phyloP scores from a whole-genome alignment of 2,329 filamentous ascomycete genomes.

The Hortaea werneckii region DNA sequence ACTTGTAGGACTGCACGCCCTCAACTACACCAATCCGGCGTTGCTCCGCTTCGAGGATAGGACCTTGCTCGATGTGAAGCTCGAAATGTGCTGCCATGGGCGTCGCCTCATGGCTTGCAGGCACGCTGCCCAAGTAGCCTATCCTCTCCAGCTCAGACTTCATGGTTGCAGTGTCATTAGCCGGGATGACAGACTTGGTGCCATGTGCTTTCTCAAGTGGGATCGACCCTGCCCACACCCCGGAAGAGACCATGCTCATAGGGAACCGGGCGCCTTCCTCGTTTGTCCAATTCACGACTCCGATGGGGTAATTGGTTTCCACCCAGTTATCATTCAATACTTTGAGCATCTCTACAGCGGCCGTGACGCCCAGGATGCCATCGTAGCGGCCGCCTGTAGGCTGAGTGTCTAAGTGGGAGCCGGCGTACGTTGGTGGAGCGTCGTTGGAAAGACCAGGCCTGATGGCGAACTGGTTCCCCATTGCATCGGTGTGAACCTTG shows the following conservation, averaged over 20 bases:
- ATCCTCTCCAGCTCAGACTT: constrained; percentile 61
- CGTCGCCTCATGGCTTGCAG: constrained; percentile 47
- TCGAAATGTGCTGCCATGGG: constrained; percentile 73
- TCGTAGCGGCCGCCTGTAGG: constrained; percentile 60
- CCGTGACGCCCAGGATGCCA: constrained; percentile 64
- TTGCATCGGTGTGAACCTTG: constrained; percentile 56
- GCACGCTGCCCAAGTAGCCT: constrained; percentile 53
- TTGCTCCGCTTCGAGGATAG: constrained; percentile 55
- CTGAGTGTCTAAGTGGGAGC: constrained; percentile 45
- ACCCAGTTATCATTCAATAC: constrained; percentile 57
- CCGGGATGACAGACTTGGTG: constrained; percentile 48
- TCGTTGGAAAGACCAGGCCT: constrained; percentile 51
- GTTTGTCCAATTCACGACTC: constrained; percentile 71
- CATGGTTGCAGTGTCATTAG: constrained; percentile 51
- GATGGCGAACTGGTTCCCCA: constrained; percentile 70
- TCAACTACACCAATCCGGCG: constrained; percentile 60
- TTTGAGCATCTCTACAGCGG: constrained; percentile 63
- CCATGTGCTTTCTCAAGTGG: constrained; percentile 51
- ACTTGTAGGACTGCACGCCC: constrained; percentile 65
- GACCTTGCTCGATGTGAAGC: constrained; percentile 77
- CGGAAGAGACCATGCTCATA: constrained; percentile 62
- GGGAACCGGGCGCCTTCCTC: constrained; percentile 77
- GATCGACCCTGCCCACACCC: constrained; percentile 65
- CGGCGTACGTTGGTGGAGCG: constrained; percentile 28
- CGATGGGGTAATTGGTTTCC: constrained; percentile 61